Evolutionary conservation across 2,329 filamentous ascomycete species (phyloP), one percentile per base, ranked within the genome.

Genomic region (Emericellopsis cladophorae): DNA sequence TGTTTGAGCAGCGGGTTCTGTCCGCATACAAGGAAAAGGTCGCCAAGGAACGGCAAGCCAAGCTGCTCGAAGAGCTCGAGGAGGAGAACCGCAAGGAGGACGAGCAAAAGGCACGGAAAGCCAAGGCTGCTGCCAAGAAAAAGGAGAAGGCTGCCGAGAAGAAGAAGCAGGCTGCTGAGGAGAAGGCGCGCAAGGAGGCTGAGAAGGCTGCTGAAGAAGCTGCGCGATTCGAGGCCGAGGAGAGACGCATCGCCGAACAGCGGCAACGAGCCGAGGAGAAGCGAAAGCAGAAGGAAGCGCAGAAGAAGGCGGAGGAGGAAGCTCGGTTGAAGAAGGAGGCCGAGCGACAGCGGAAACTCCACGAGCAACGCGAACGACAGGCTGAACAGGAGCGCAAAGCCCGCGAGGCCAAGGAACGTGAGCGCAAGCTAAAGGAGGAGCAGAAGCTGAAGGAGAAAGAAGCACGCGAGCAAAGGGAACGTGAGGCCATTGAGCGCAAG

Each of bases 21-120:
- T 90, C 85, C 34, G 92, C 92, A n/a, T 98, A 98, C 64, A 84
- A 88, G 59, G 90, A 96, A 65, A 95, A 95, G 59, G 90, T 98
- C 4, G 87, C 92, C 15, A 80, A 82, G 51, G 90, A 98, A 64
- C 84, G 92, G 23, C 90, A 95, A 56, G 74, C 84, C 54, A 88
- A 88, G 58, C 78, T 98, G 18, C 71, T 98, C 22, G 84, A 95
- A 57, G 92, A 98, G 59, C 70, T 95, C 3, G 81, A 89, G 49
- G 86, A 94, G 56, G 92, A 98, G 58, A 76, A 77, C 47, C 77
- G 79, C 42, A 76, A 81, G 39, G 80, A 84, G 46, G 76, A 80
- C 40, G 76, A 90, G 58, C 82, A 84, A 46, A 89, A 92, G 57
- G 88, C 85, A 16, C 95, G 95, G 66, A 95, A 90, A 60, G 84